Percentiles rank a stretch among this genome's conserved stretches.
phyloP scores from a whole-genome alignment of 2,329 filamentous ascomycete genomes.

The Botrytis hyacinthi region DNA sequence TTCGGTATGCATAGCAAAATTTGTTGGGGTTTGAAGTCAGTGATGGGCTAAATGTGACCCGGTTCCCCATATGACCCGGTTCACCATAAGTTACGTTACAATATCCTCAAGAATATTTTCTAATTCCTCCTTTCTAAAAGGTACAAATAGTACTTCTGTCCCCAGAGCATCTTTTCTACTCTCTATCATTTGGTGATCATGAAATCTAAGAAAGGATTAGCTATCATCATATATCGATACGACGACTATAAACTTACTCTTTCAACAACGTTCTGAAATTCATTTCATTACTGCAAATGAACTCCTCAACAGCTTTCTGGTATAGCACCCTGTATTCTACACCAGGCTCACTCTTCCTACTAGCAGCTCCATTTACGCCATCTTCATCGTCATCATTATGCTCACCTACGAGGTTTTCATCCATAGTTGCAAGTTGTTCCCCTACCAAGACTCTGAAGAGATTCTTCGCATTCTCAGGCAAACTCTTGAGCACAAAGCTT shows the following conservation, averaged over 20 bases:
- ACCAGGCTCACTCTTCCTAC: conserved; percentile 48
- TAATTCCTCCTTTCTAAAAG: conserved; percentile 83
- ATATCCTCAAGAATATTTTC: conserved; percentile 83
- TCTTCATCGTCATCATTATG: conserved; percentile 48
- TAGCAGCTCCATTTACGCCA: conserved; percentile 31
- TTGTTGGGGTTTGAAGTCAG: too few relatives aligned
- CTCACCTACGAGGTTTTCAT: conserved; percentile 46
- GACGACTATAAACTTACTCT: conserved; percentile 57
- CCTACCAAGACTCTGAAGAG: conserved; percentile 82
- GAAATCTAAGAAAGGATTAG: conserved; percentile 58
- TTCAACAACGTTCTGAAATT: conserved; percentile 91
- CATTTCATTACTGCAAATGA: conserved; percentile 95
- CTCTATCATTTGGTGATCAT: conserved; percentile 96
- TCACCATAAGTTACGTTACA: conserved; percentile 22
- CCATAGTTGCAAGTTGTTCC: conserved; percentile 73
- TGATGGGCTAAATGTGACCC: too few relatives aligned
- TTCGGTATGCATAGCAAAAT: too few relatives aligned
- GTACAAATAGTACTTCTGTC: conserved; percentile 80
- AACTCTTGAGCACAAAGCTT: conserved; percentile 80
- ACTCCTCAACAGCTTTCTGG: conserved; percentile 93
- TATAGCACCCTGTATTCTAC: conserved; percentile 91
- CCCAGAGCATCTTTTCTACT: conserved; percentile 82
- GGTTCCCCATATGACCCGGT: too few relatives aligned
- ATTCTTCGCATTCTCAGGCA: conserved; percentile 88
- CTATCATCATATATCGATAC: conserved; percentile 32